Evolutionary conservation across 768 basidiomycete species (phyloP).

Genomic region (Lentinula detonsa): DNA sequence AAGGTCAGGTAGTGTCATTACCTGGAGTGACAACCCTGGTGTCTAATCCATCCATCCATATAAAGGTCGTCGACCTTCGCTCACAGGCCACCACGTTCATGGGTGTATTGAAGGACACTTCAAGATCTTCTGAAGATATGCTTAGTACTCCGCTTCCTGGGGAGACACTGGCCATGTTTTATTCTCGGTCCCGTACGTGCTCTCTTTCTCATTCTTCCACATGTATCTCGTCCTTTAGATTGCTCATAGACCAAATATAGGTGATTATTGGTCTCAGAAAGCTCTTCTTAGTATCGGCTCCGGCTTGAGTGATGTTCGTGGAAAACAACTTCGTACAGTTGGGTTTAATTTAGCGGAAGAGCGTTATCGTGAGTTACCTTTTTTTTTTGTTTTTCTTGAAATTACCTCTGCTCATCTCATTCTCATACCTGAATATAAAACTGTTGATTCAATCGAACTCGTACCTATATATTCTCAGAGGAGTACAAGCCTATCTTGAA

Average conservation of each 20-base stretch:
- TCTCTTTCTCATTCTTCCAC: background rate
- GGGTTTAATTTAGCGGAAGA: constrained; percentile 75
- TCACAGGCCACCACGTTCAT: constrained; percentile 37
- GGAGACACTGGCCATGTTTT: constrained; percentile 80
- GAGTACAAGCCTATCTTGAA: constrained; percentile 76
- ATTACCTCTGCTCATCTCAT: background rate
- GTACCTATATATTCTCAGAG: constrained; percentile 28
- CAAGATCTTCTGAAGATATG: constrained; percentile 61
- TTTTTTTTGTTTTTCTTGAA: background rate
- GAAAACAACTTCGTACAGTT: constrained; percentile 72
- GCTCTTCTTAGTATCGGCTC: constrained; percentile 30
- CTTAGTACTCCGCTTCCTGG: constrained; percentile 79
- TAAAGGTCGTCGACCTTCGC: constrained; percentile 24
- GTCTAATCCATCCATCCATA: background rate
- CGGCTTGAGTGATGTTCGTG: constrained; percentile 50
- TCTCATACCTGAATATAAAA: background rate
- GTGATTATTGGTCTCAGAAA: constrained; percentile 76
- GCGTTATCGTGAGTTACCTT: constrained; percentile 52
- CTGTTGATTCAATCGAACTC: background rate
- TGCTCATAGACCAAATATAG: constrained; percentile 23
- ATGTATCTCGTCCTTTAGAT: background rate
- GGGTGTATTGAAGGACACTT: constrained; percentile 55
- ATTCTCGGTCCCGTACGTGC: constrained; percentile 67
- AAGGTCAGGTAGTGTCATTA: background rate
- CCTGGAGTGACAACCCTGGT: too few relatives aligned